Evolutionary conservation across 352 stramenopile species (phyloP).

Genomic region (Pythium oligandrum): DNA sequence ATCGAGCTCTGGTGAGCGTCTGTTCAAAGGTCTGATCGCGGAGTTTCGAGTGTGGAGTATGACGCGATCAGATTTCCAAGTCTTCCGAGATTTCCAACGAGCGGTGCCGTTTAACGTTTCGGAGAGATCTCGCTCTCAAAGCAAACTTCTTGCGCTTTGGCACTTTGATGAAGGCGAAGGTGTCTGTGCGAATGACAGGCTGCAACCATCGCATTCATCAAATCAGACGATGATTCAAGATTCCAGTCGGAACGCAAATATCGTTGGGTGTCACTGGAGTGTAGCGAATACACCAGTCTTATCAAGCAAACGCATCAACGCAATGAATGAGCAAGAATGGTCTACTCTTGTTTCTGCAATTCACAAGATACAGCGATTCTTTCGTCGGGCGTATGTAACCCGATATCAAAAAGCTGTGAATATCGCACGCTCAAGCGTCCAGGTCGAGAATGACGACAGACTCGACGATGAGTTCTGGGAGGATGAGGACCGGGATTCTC

Average conservation of each 20-base stretch:
- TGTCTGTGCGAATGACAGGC: constrained; percentile 49
- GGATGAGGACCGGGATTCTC: constrained; percentile 1
- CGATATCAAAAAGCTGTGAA: too few species aligned
- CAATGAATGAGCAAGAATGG: constrained; percentile 26
- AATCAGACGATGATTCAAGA: constrained; percentile 17
- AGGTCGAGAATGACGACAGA: too few species aligned
- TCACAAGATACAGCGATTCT: constrained; percentile 18
- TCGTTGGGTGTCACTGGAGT: constrained; percentile 67
- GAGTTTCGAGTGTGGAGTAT: constrained; percentile 74
- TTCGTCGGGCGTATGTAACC: not conserved
- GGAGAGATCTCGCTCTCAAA: constrained; percentile 11
- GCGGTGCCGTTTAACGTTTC: constrained; percentile 39
- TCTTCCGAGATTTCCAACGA: constrained; percentile 59
- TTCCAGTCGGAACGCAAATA: constrained; percentile 33
- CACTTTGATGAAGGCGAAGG: constrained; percentile 76
- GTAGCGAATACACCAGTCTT: constrained; percentile 55
- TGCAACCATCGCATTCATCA: not conserved
- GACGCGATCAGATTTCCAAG: constrained; percentile 30
- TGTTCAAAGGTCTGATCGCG: constrained; percentile 68
- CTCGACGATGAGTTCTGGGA: constrained; percentile 18
- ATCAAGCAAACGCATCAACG: constrained; percentile 31
- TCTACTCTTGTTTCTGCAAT: constrained; percentile 21
- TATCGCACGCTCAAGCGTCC: too few species aligned
- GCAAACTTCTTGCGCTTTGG: constrained; percentile 48
- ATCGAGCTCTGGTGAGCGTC: constrained; percentile 36